Conservation (phyloP, 1,139 yeast species). For the Candida neerlandica region DNA sequence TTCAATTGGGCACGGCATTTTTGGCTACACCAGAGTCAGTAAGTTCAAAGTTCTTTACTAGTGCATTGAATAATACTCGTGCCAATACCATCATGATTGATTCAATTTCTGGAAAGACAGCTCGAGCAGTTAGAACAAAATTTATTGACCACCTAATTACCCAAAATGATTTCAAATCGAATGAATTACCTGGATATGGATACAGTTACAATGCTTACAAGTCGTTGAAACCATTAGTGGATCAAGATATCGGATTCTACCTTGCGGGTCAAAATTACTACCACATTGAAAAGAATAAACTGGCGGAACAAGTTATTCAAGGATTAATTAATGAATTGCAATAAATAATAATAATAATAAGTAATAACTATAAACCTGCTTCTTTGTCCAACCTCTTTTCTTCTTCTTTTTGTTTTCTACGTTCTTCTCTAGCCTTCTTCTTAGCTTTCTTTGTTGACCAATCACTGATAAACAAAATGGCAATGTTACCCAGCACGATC, state of each 20-base stretch:
- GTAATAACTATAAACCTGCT: not conserved
- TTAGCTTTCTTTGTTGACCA: conserved; percentile 15
- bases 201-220: conserved; percentile 37
- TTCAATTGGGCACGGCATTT: conserved; percentile 50
- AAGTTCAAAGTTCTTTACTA: conserved; percentile 22
- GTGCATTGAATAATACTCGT: conserved; percentile 7
- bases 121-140: conserved; percentile 38
- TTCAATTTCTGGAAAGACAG: conserved; percentile 42
- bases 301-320: conserved; percentile 9
- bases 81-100: conserved; percentile 35
- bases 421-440: conserved; percentile 9
- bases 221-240: conserved; percentile 18
- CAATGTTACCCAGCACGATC: conserved; percentile 50
- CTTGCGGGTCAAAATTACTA: conserved; percentile 37
- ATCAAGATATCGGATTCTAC: conserved; percentile 31
- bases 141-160: conserved; percentile 24
- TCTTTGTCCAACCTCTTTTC: conserved; percentile 1
- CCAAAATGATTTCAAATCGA: conserved; percentile 6
- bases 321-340: not conserved
- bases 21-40: conserved; percentile 37
- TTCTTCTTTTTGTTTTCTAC: conserved; percentile 7
- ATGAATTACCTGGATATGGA: conserved; percentile 39
- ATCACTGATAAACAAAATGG: conserved; percentile 16
- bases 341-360: no score
- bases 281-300: conserved; percentile 16